Percentiles rank a stretch among this genome's conserved stretches.
phyloP scores from a whole-genome alignment of 805 yeast genomes.

The Nakazawaea wickerhamii region DNA sequence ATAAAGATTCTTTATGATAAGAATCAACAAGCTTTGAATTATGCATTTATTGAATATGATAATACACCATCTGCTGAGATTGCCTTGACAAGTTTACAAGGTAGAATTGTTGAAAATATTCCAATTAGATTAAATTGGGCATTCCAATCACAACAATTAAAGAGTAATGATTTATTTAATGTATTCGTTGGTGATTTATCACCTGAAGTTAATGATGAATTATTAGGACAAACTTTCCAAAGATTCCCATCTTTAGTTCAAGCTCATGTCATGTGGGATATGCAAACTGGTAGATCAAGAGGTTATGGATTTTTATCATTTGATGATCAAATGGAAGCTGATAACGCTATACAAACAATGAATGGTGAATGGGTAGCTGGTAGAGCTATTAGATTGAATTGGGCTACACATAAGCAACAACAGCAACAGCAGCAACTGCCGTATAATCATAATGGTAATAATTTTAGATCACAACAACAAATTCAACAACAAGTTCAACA shows the following conservation, averaged over 20 bases:
- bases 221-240: constrained; percentile 51
- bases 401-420: constrained; percentile 75
- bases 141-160: constrained; percentile 69
- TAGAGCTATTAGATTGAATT: constrained; percentile 75
- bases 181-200: constrained; percentile 85
- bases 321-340: constrained; percentile 61
- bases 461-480: constrained; percentile 5
- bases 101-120: constrained; percentile 46
- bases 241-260: constrained; percentile 58
- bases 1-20: constrained; percentile 74
- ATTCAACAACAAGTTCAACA: constrained; percentile 8
- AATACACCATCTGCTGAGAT: constrained; percentile 51
- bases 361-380: constrained; percentile 70
- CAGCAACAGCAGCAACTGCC: constrained; percentile 21
- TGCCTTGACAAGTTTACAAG: constrained; percentile 59
- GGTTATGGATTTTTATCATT: constrained; percentile 91
- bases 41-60: constrained; percentile 78
- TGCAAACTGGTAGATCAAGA: constrained; percentile 88
- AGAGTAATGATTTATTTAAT: constrained; percentile 49
- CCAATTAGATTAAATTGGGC: constrained; percentile 77
- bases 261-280: constrained; percentile 97
- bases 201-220: constrained; percentile 76
- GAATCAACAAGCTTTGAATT: constrained; percentile 66
- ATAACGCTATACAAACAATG: constrained; percentile 64
- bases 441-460: constrained; percentile 11